A percentile compares a stretch with the other conserved stretches of the same genome.
Evolutionary conservation across 179 eudicot genomes (phyloP).

Genomic region (Heliamphora pulchella): DNA sequence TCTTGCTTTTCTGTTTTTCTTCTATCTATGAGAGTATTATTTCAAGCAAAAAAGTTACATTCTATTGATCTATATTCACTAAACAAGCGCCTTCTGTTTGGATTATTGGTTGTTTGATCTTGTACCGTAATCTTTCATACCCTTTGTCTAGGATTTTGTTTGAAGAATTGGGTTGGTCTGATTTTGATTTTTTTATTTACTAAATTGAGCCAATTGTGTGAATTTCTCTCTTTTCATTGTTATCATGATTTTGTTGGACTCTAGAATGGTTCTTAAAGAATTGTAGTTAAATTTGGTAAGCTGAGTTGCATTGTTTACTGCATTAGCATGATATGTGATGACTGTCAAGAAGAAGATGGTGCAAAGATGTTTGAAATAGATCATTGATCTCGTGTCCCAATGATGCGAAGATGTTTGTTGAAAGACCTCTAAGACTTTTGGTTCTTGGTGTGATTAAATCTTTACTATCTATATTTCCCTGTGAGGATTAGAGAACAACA

Average conservation of each 20-base stretch:
- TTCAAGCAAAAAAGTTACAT: background rate
- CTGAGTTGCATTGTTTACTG: background rate
- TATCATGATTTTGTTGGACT: background rate
- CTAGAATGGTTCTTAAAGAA: background rate
- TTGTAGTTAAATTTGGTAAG: conserved; percentile 1
- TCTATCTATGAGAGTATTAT: background rate
- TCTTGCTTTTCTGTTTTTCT: background rate
- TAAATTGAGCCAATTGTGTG: background rate
- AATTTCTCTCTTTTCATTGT: background rate
- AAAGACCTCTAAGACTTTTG: conserved; percentile 1
- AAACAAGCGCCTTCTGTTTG: background rate
- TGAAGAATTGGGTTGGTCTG: background rate
- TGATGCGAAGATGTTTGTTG: conserved; percentile 7
- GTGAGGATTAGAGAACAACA: background rate
- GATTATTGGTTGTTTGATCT: background rate
- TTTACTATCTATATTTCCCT: background rate
- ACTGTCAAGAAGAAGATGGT: background rate
- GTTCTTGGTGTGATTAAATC: background rate
- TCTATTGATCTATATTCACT: background rate
- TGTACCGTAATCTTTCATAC: background rate
- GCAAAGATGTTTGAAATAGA: background rate
- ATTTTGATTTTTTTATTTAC: background rate
- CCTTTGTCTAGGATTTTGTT: background rate
- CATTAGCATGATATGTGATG: background rate
- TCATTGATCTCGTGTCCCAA: too few relatives aligned